Conservation (phyloP, 2,329 filamentous ascomycete genomes). For the Delphinella strobiligena region DNA sequence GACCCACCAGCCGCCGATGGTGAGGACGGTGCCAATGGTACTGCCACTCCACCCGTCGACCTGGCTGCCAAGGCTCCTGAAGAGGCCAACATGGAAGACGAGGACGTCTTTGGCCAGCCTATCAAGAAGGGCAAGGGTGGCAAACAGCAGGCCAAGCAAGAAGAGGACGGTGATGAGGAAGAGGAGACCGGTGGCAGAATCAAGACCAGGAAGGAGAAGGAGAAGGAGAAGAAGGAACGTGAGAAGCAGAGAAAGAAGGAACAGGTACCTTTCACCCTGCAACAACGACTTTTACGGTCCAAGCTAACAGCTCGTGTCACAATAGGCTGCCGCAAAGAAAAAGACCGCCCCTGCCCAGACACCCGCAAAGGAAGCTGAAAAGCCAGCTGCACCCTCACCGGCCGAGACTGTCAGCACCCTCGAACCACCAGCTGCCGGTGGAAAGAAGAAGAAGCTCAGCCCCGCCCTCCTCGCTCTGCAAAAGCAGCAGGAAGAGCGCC, state of each 20-base stretch:
- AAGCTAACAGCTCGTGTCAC: constrained; percentile 4
- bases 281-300: not conserved
- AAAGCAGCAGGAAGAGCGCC: constrained; percentile 72
- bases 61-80: constrained; percentile 58
- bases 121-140: constrained; percentile 54
- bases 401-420: no score
- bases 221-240: constrained; percentile 93
- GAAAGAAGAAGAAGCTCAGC: constrained; percentile 85
- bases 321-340: constrained; percentile 70
- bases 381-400: constrained; percentile 5
- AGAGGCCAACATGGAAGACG: constrained; percentile 56
- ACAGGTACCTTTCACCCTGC: constrained; percentile 47
- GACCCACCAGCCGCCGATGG: constrained; percentile 22
- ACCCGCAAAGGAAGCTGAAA: constrained; percentile 24
- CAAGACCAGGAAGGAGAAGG: constrained; percentile 96
- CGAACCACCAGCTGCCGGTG: constrained; percentile 32
- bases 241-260: constrained; percentile 99
- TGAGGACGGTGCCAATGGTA: constrained; percentile 24
- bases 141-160: constrained; percentile 21
- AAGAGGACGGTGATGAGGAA: constrained; percentile 39
- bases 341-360: constrained; percentile 47
- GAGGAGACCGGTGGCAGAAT: constrained; percentile 52
- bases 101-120: constrained; percentile 74
- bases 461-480: constrained; percentile 61
- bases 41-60: constrained; percentile 26